phyloP scores from a whole-genome alignment of 257 asterid species.

The Solanum stenotomum region DNA sequence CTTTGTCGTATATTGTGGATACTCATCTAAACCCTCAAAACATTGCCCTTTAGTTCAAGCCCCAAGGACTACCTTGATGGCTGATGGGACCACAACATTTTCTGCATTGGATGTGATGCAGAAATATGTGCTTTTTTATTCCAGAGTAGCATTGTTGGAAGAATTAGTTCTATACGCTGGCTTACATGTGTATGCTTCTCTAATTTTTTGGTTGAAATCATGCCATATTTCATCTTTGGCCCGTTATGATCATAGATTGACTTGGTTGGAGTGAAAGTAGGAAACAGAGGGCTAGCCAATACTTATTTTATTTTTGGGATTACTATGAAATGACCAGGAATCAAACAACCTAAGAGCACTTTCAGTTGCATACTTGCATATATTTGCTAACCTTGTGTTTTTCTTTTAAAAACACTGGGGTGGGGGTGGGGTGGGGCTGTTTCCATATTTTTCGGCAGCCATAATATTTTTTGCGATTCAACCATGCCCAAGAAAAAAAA shows the following conservation, averaged over 20 bases:
- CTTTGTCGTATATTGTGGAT: neutral
- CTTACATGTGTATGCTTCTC: neutral
- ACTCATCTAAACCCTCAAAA: neutral
- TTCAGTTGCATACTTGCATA: too few species aligned
- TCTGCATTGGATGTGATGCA: neutral
- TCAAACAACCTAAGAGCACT: too few species aligned
- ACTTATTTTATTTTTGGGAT: too few species aligned
- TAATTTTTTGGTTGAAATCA: neutral
- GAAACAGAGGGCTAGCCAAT: neutral
- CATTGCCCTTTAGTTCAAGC: neutral
- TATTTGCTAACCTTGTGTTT: neutral
- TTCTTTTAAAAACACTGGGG: neutral
- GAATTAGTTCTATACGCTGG: neutral
- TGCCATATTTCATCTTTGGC: neutral
- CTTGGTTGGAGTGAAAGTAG: neutral
- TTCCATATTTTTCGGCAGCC: neutral
- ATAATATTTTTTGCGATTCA: neutral
- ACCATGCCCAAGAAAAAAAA: neutral
- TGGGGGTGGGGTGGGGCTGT: neutral
- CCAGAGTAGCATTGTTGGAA: neutral
- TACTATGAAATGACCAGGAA: too few species aligned
- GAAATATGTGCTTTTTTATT: neutral
- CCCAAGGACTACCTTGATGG: neutral
- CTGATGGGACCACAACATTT: neutral
- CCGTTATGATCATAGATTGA: neutral